Evolutionary conservation across 805 yeast genomes (phyloP), one percentile per base, ranked within the genome.

Genomic region (Starmerella cellae): DNA sequence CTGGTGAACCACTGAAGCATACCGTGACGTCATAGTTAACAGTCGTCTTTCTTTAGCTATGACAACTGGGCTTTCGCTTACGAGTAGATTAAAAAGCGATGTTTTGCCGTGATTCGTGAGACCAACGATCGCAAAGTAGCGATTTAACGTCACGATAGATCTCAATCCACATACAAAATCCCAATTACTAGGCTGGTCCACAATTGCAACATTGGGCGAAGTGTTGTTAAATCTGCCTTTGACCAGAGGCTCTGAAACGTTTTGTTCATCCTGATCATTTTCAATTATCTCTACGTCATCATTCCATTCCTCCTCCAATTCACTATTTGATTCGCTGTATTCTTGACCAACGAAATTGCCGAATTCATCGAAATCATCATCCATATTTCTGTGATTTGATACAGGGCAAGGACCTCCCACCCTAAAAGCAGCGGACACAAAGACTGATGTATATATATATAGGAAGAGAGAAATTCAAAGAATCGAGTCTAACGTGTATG

Each of bases 31-130:
- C 68, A 41, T 77, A 79, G 39, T 74, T 78, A 57, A 85, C 95
- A 44, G 81, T 29, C 14, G 6, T 21, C n/a, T 20, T 4, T n/a
- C 20, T 5, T 6, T n/a, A 21, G 29, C 14, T 13, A 11, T 11
- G 6, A 6, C 27, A 10, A 29, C n/a, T 5, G 32, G 14, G 8
- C 28, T 8, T 4, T 18, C 20, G 5, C 8, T 60, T 36, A 74
- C 54, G 73, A 65, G 64, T 62, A 64, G 76, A 2, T 64, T 49
- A 0, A 84, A 73, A 20, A 88, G 59, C 0, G 83, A 67, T 0
- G 97, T 82, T 61, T 91, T 91, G 1, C 99, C 99, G 4, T 83
- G 76, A 52, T 82, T 82, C 1, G 81, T 57, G 34, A 76, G 73
- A 0, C 98, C 98, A n/a, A 77, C 74, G 1, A 91, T 51, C 0